Evolutionary conservation across 2,329 filamentous ascomycete genomes (phyloP), one percentile per base, ranked within the genome.

Genomic region (Pestalotiopsis sp.): DNA sequence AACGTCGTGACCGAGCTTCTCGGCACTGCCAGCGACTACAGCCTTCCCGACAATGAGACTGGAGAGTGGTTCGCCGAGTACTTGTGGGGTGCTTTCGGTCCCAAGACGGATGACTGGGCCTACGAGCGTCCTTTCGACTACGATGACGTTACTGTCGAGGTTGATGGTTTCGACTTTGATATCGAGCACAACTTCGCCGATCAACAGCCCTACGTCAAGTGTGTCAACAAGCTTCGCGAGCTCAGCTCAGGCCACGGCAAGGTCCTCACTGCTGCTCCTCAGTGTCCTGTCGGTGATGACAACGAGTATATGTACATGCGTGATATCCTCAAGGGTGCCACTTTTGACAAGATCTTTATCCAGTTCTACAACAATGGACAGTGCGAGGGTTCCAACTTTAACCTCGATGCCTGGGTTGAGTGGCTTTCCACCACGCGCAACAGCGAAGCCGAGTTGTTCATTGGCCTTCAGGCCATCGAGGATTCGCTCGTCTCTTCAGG

Each of bases 361-460:
- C 84, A 85, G 76, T 86, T 85, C 75, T 86, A 84, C 77, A 85
- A 85, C 78, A 85, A 85, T 74, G 85, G 82, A 72, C 79, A 82
- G 59, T 75, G 77, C 31, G 73, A 76, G 58, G 61, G 70, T 17
- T 69, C 73, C 12, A 70, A 71, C 39, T 82, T 84, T 77, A 85
- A 85, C 77, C 84, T 82, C 70, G 73, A 82, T 64, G 73, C 74
- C 14, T 86, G 84, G 84, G 80, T 76, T 62, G 52, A 63, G 0
- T 76, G 80, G 36, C 67, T 85, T 41, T 66, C 72, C 3, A 56
- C 68, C 3, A 82, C 79, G 49, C 69, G 77, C 68, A 85, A 80
- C 77, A 72, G 79, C 72, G 71, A 77, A 9, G 80, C 84, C 38
- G 84, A 85, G 78, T 74, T 86, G 63, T 85, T 80, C 70, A 76